Base-by-base conservation (phyloP, 345 rosid genomes). In the Arabidopsis suecica region DNA sequence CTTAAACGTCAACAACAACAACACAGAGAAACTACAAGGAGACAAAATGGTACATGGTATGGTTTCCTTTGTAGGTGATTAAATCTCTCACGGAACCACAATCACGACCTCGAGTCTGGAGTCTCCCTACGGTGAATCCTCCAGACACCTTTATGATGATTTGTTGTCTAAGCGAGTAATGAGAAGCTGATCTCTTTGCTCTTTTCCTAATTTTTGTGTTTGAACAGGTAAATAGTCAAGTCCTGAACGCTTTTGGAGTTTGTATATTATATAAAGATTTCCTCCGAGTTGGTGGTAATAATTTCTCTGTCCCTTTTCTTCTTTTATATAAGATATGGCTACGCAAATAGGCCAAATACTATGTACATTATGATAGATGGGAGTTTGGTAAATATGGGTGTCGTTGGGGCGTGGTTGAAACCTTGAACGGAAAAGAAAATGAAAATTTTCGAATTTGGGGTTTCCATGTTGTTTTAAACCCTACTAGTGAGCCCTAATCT, bases 31-130 rank as follows among this genome's bases (percentile, higher is more conserved):
- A 37, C 48, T 40, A 57, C 76, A 64, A 48, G 80, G 30, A 69
- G 53, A 61, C 10, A 51, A 62, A 42, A 44, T 54, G 65, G 62
- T 60, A 50, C 41, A 47, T 75, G 91, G 88, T 76, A 83, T 91
- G 70, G 89, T 85, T 76, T 80, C 87, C 53, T 88, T 89, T 79
- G 76, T 71, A 47, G 80, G 80, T 51, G 72, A 64, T 71, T 64
- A 49, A 77, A 18, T 44, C 53, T 47, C 75, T 5, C 71, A 3
- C 5, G 38, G 62, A 65, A 58, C 54, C 47, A 38, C 61, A 37
- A 9, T 57, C 72, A 77, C 9, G 45, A 14, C 69, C 58, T 59
- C 58, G 33, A 61, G 64, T 65, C 77, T 48, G 57, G 56, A 34
- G 36, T 47, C 48, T 61, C 28, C 64, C 67, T 64, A 63, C 44